Base-by-base conservation (phyloP, 2,329 filamentous ascomycete genomes). In the Ascochyta fabae region DNA sequence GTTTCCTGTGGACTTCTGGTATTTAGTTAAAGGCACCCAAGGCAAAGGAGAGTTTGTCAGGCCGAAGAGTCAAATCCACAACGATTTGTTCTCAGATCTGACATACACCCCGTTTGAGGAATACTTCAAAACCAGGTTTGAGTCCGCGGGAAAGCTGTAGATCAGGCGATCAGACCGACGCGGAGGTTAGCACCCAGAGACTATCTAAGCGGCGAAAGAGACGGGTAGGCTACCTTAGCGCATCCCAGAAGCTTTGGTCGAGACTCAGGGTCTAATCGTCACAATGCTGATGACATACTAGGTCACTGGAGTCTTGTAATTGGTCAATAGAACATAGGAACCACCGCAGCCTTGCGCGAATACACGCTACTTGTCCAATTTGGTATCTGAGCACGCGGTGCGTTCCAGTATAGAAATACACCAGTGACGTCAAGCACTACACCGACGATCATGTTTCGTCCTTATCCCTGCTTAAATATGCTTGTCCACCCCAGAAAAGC, bases 1-100 rank as follows among this genome's bases (percentile, higher is more conserved):
- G 7, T 57, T 55, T 6, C 27, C 50, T 8, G 50, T 57, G 29
- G 48, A 48, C 29, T 53, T 56, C 24, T 55, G 57, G 53, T 62
- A 53, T n/a, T 12, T 53, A 33, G 45, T 56, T 7, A 56, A 61
- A n/a, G 55, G 55, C 1, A 43, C 27, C 31, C 44, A 58, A 12
- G 48, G 55, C 9, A 41, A 46, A 39, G 55, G 55, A 8, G 50
- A 50, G 26, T 51, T 48, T 15, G 6, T 56, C 23, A 47, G 52
- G 27, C 46, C 39, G 15, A 24, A 48, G 52, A 52, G 43, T 23
- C 51, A 59, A 39, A 55, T 55, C 39, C 51, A 52, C 26, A 52
- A 52, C 10, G 43, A 39, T 10, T 12, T 52, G 23, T 52, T 55
- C 15, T 4, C 26, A 10, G 39, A n/a, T 5, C 12, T 50, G 23